Evolutionary conservation across 202 grass and related monocot species (phyloP).

Genomic region (Hordeum pubiflorum): DNA sequence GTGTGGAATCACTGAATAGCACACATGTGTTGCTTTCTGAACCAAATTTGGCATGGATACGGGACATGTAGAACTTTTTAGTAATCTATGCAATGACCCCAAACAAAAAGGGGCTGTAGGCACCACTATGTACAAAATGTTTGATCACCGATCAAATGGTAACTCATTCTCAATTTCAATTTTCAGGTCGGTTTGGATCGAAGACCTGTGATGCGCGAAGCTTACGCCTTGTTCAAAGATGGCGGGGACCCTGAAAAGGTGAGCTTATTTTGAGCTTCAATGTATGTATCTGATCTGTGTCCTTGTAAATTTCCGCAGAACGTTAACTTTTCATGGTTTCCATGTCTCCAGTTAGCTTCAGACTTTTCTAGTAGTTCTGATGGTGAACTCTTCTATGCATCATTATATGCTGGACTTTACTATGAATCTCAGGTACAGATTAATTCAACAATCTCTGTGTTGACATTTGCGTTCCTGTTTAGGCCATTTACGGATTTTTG

Average conservation of each 20-base stretch:
- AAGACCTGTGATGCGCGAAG: constrained; percentile 70
- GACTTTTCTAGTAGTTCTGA: constrained; percentile 44
- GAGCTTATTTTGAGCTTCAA: neutral
- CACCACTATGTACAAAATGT: neutral
- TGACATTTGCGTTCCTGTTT: neutral
- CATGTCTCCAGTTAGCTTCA: constrained; percentile 47
- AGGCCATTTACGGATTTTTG: neutral
- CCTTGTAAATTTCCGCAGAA: neutral
- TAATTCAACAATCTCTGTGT: neutral
- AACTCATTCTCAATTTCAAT: neutral
- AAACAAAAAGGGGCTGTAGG: neutral
- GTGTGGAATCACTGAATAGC: neutral
- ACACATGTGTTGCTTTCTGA: neutral
- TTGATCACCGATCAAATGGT: neutral
- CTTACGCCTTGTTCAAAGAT: constrained; percentile 67
- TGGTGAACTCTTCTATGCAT: constrained; percentile 72
- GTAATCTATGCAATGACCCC: neutral
- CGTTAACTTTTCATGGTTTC: neutral
- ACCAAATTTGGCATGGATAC: neutral
- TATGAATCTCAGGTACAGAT: constrained; percentile 70
- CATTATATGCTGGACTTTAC: constrained; percentile 75
- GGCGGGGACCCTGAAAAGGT: constrained; percentile 85
- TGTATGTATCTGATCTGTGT: neutral
- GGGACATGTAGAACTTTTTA: neutral
- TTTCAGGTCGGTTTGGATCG: constrained; percentile 68